A percentile compares a stretch with the other conserved stretches of the same genome.
Conservation (phyloP, 1,139 yeast genomes). For the Blastobotrys persicus region DNA sequence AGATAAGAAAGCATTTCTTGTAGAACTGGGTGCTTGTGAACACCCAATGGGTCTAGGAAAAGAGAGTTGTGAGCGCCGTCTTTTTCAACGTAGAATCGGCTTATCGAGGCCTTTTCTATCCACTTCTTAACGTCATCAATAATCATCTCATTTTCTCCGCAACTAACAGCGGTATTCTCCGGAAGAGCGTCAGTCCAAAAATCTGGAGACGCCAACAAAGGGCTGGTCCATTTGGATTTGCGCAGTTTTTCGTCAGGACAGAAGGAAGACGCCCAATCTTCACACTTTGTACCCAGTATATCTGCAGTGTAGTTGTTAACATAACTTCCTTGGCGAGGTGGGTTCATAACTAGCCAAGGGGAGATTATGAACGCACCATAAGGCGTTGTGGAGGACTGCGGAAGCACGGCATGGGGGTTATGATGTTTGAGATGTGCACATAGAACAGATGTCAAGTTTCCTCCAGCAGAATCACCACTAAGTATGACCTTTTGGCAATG, state of each 20-base stretch:
- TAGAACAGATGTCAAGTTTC: conserved; percentile 41
- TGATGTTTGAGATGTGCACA: conserved; percentile 41
- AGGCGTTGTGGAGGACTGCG: conserved; percentile 35
- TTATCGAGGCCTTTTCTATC: neutral
- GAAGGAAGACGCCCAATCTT: conserved; percentile 5
- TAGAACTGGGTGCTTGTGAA: neutral
- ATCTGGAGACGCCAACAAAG: neutral
- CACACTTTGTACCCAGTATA: neutral
- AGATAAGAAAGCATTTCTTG: neutral
- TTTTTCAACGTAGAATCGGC: conserved; percentile 1
- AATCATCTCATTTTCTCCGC: conserved; percentile 7
- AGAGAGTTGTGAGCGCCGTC: conserved; percentile 9
- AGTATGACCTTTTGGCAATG: conserved; percentile 36
- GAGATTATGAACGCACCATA: conserved; percentile 40
- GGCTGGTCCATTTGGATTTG: conserved; percentile 7
- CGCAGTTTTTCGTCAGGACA: neutral
- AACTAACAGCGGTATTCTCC: neutral
- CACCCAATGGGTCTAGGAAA: neutral
- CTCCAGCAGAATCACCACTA: conserved; percentile 50
- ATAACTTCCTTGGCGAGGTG: conserved; percentile 6
- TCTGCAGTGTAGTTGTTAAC: neutral
- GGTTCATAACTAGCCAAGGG: conserved; percentile 45
- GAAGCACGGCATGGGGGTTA: conserved; percentile 26
- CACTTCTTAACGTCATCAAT: conserved; percentile 7
- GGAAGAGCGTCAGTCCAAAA: conserved; percentile 8